These are phyloP conservation scores for Jatropha multifida DNA, from an alignment of 441 rosid species.

Conservation along the genomic window DNA sequence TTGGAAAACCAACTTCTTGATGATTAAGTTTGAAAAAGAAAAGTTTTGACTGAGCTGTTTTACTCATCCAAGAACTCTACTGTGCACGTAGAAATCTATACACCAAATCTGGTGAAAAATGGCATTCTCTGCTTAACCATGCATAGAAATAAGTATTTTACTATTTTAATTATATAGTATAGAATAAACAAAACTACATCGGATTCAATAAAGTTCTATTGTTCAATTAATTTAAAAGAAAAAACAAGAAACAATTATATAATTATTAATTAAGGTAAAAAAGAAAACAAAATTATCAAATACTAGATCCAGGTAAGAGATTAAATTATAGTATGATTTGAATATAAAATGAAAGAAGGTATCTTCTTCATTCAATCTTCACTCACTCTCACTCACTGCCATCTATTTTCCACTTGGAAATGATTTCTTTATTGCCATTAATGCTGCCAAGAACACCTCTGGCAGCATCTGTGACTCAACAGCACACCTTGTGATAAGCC, in stretches of 20 bases:
- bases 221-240: constrained; percentile 1
- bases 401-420: constrained; percentile 44
- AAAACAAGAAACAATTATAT: not conserved
- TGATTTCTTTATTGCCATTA: constrained; percentile 21
- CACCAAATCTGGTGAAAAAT: constrained; percentile 42
- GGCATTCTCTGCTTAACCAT: constrained; percentile 34
- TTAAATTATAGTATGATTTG: not conserved
- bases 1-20: constrained; percentile 26
- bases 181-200: constrained; percentile 35
- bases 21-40: not conserved
- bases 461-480: constrained; percentile 39
- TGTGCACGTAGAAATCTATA: constrained; percentile 27
- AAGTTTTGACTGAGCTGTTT: constrained; percentile 28
- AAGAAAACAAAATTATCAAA: constrained; percentile 15
- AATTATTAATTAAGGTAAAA: constrained; percentile 3
- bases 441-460: constrained; percentile 49
- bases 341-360: constrained; percentile 16
- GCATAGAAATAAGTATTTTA: constrained; percentile 37
- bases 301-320: constrained; percentile 31
- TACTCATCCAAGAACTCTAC: constrained; percentile 24
- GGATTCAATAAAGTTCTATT: constrained; percentile 41
- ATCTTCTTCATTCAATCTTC: constrained; percentile 23
- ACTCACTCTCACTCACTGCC: constrained; percentile 44
- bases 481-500: constrained; percentile 29
- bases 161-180: constrained; percentile 18